A percentile compares a stretch with the other conserved stretches of the same genome.
phyloP scores from a whole-genome alignment of 345 rosid species.

The Eucalyptus marginata region DNA sequence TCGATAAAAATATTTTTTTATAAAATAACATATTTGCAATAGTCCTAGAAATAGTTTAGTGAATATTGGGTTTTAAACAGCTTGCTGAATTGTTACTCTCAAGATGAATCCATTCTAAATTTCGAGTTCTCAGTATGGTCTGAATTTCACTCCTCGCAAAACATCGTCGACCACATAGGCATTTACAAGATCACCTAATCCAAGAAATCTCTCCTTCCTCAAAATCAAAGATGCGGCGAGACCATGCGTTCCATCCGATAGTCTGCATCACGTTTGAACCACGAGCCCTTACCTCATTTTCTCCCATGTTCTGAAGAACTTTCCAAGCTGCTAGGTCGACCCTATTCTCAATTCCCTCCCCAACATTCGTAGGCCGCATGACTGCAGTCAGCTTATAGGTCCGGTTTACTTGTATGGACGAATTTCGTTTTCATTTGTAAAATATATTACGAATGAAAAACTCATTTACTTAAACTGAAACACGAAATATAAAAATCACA shows the following conservation, averaged over 20 bases:
- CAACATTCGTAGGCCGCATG: not conserved
- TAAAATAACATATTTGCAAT: too few relatives aligned
- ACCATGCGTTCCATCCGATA: not conserved
- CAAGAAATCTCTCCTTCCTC: too few relatives aligned
- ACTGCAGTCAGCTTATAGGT: not conserved
- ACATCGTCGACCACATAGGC: not conserved
- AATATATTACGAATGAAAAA: too few relatives aligned
- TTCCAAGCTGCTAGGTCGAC: not conserved
- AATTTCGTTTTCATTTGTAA: not conserved
- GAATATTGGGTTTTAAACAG: not conserved
- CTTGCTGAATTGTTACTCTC: too few relatives aligned
- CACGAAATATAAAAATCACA: not conserved
- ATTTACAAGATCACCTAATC: too few relatives aligned
- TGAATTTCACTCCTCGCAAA: too few relatives aligned
- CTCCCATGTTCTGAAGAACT: not conserved
- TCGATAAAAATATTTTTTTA: too few relatives aligned
- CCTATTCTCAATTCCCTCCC: not conserved
- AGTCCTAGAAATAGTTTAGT: too few relatives aligned
- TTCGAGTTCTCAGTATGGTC: too few relatives aligned
- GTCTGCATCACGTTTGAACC: not conserved
- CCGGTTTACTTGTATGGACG: not conserved
- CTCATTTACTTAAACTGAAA: not conserved
- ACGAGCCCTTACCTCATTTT: not conserved
- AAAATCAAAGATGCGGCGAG: too few relatives aligned
- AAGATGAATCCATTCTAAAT: too few relatives aligned